These are phyloP conservation scores for Triangularia setosa DNA, from an alignment of 2,329 filamentous ascomycete genomes.

Conservation along the genomic window DNA sequence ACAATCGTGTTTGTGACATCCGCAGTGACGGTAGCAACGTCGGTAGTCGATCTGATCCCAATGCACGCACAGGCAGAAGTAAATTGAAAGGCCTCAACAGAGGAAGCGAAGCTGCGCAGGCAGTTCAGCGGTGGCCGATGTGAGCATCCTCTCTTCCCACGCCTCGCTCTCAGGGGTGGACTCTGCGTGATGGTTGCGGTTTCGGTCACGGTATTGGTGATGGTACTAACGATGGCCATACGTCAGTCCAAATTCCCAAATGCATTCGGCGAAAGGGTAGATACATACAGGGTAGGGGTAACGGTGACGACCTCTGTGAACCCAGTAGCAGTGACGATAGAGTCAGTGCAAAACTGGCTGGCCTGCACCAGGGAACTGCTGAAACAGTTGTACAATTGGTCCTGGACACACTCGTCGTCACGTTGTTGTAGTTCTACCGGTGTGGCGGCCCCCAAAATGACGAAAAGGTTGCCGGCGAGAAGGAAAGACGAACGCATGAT, in stretches of 20 bases:
- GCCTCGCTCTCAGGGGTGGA: neutral
- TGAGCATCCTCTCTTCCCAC: neutral
- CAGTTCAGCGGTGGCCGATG: neutral
- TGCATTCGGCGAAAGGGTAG: neutral
- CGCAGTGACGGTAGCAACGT: neutral
- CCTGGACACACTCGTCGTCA: neutral
- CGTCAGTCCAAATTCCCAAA: neutral
- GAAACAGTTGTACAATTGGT: neutral
- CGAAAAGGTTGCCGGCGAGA: neutral
- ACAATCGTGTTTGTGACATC: neutral
- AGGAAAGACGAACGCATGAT: neutral
- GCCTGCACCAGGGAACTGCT: conserved; percentile 1
- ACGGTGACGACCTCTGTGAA: neutral
- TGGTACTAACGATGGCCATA: neutral
- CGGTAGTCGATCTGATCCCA: neutral
- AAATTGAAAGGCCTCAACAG: neutral
- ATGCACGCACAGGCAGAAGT: conserved; percentile 1
- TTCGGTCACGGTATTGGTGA: neutral
- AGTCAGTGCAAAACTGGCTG: conserved; percentile 1
- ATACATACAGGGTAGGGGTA: conserved; percentile 1
- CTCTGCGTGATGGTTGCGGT: neutral
- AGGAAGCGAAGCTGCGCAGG: neutral
- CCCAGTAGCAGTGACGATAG: neutral
- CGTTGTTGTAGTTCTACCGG: neutral
- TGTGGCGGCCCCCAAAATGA: neutral